A percentile compares a stretch with the other conserved stretches of the same genome.
Evolutionary conservation across 805 yeast species (phyloP).

Genomic region (Nakazawaea holstii): DNA sequence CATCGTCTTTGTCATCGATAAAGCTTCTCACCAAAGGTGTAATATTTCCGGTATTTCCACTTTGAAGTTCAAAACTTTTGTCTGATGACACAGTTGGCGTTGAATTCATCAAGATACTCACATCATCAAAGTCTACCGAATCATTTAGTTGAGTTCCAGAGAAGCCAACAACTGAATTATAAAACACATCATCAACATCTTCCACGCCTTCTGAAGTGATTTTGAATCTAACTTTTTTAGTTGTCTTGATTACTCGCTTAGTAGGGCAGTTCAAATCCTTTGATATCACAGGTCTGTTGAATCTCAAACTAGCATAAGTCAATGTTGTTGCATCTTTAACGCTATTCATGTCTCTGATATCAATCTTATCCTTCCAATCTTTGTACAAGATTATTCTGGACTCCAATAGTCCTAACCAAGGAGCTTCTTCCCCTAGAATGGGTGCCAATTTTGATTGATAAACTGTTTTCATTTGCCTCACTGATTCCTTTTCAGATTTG

Average conservation of each 20-base stretch:
- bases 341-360: background rate
- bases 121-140: background rate
- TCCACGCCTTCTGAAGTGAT: background rate
- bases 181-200: background rate
- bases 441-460: constrained; percentile 7
- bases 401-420: constrained; percentile 9
- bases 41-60: too few relatives aligned
- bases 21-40: too few relatives aligned
- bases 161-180: background rate
- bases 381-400: constrained; percentile 4
- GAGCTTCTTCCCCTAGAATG: constrained; percentile 6
- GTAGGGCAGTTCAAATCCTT: background rate
- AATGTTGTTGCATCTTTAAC: background rate
- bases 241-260: background rate
- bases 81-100: background rate
- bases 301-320: constrained; percentile 2
- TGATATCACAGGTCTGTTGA: constrained; percentile 5
- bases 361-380: constrained; percentile 5
- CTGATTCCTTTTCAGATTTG: background rate
- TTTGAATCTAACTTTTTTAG: background rate
- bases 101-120: background rate
- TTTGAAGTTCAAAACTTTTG: background rate
- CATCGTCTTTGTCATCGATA: too few relatives aligned
- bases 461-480: background rate
- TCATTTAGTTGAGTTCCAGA: background rate